Evolutionary conservation across 202 grass and related monocot genomes (phyloP).

Genomic region (Dendrocalamus latiflorus): DNA sequence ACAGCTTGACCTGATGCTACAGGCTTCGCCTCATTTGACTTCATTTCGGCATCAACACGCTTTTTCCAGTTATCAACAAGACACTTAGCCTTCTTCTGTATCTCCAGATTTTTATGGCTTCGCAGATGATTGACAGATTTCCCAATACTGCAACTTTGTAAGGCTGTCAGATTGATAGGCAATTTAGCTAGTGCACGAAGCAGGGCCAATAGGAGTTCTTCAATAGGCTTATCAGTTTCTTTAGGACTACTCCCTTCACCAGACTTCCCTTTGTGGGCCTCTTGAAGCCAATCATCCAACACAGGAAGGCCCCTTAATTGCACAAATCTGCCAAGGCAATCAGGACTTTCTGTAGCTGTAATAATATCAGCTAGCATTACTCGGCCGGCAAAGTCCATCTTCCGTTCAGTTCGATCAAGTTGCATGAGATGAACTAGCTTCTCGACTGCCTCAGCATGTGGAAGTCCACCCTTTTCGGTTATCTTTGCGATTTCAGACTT

Average conservation of each 20-base stretch:
- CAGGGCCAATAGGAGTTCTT: conserved; percentile 69
- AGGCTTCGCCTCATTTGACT: conserved; percentile 63
- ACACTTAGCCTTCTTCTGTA: conserved; percentile 86
- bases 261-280: conserved; percentile 78
- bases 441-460: conserved; percentile 63
- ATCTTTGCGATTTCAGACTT: conserved; percentile 62
- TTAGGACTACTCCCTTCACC: conserved; percentile 74
- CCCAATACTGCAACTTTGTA: conserved; percentile 88
- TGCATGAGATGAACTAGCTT: conserved; percentile 77
- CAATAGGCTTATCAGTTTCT: conserved; percentile 70
- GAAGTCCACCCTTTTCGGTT: conserved; percentile 74
- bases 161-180: conserved; percentile 77
- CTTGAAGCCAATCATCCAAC: conserved; percentile 91
- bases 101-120: conserved; percentile 75
- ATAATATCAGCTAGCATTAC: conserved; percentile 78
- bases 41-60: conserved; percentile 96
- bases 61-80: conserved; percentile 98
- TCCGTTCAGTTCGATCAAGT: conserved; percentile 65
- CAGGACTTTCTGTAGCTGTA: conserved; percentile 63
- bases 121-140: conserved; percentile 92
- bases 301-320: conserved; percentile 76
- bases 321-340: conserved; percentile 80
- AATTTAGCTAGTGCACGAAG: conserved; percentile 82
- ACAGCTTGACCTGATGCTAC: conserved; percentile 52
- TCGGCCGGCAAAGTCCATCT: conserved; percentile 60